Evolutionary conservation across 2,329 filamentous ascomycete genomes (phyloP).

Genomic region (Fusarium burgessii): DNA sequence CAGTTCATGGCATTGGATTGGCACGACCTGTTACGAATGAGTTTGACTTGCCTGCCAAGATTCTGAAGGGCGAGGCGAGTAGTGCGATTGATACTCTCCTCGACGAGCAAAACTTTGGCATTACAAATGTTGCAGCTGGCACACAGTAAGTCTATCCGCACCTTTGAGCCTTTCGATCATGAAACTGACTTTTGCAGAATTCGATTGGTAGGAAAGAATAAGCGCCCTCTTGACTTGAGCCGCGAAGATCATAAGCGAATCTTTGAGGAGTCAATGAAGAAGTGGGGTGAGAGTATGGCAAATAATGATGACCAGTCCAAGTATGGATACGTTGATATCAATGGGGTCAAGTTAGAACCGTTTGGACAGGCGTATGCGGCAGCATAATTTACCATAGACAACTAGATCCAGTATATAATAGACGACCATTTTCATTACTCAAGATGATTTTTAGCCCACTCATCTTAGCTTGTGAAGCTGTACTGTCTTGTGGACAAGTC

Average conservation of each 20-base stretch:
- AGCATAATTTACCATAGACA: background rate
- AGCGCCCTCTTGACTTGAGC: constrained; percentile 71
- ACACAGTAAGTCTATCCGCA: constrained; percentile 47
- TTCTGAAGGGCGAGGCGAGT: constrained; percentile 49
- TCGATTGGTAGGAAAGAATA: constrained; percentile 49
- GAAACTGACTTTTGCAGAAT: constrained; percentile 38
- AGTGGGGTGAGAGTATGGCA: constrained; percentile 49
- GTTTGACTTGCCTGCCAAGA: constrained; percentile 45
- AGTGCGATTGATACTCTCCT: constrained; percentile 61
- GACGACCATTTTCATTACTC: background rate
- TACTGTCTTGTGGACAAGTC: too few species aligned
- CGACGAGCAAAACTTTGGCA: constrained; percentile 64
- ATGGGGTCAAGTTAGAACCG: constrained; percentile 48
- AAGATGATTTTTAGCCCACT: too few species aligned
- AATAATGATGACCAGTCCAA: constrained; percentile 49
- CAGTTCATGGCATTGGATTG: constrained; percentile 71
- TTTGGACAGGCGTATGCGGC: constrained; percentile 47
- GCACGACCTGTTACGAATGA: constrained; percentile 51
- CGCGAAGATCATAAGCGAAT: constrained; percentile 48
- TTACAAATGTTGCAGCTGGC: constrained; percentile 47
- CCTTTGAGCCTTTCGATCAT: rapidly evolving
- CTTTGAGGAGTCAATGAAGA: constrained; percentile 47
- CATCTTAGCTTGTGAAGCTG: too few species aligned
- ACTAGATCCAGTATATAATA: background rate
- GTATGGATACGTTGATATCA: constrained; percentile 50